Base-by-base conservation (phyloP, 257 asterid genomes). In the Scutellaria minor region DNA sequence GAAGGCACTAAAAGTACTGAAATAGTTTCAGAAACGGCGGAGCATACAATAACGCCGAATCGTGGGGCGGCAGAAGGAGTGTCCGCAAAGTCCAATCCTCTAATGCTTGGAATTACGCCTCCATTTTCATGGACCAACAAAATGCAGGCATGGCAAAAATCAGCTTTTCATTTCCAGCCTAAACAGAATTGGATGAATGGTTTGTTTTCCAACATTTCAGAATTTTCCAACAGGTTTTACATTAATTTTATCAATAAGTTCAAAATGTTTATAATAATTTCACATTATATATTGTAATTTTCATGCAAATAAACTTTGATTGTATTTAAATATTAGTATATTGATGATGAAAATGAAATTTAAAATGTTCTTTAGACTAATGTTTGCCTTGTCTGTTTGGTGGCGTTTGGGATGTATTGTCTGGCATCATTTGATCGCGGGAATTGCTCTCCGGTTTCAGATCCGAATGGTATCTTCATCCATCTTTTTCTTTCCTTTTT, bases 151-250 rank as follows among this genome's bases (percentile, higher is more conserved):
- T 86, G 92, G 92, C 92, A 86, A 70, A 82, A 81, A 62, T 78
- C 88, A 1, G 85, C 83, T 0, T 86, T 74, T 13, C 92, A 86
- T 65, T 86, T 86, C 74, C 92, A 84, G 54, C 89, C 92, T 0
- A 58, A 66, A 5, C 68, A 79, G 54, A 86, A 86, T 70, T 86
- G 92, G 92, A 86, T 86, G 87, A 86, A 86, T 51, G 92, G 92
- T 84, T 1, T 63, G 68, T 73, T 50, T 9, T 3, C 6, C n/a
- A n/a, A n/a, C n/a, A 18, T 18, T 18, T 18, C 18, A 18, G 18
- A 18, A 18, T 18, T 18, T 18, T 18, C 18, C 18, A n/a, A n/a
- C n/a, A 31, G 5, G 37, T 3, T 31, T 18, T 31, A 31, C 27
- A 24, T 24, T 24, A 24, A 24, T 24, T 24, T 24, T 24, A 31